Base-by-base conservation (phyloP, 1,284 basidiomycete species). In the Apiotrichum mycotoxinovorans region DNA sequence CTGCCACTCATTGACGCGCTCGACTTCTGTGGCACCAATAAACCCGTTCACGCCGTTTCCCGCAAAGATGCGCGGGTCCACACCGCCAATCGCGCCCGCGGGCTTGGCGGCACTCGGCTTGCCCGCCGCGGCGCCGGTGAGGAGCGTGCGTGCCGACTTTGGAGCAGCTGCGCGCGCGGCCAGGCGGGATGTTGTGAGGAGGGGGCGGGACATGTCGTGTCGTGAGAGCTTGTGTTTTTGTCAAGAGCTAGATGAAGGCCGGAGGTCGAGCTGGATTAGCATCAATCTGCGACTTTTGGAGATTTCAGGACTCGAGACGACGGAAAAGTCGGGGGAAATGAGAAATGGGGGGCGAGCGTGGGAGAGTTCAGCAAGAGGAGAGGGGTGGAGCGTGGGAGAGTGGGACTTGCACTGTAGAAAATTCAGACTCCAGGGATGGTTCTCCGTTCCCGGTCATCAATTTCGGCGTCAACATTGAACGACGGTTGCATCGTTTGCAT, bases 1-100 rank as follows among this genome's bases (percentile, higher is more conserved):
- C 61, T 76, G 72, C 72, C 72, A 77, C 57, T 71, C 69, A 43
- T 66, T 64, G 27, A 76, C 43, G 27, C 65, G 66, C 25, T 65
- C 66, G 33, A 76, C 66, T 45, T 72, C 67, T 48, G 60, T 51
- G 30, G 67, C 63, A 1, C 63, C 63, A 52, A 76, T 53, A 56
- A 76, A 74, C 1, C 63, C 68, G n/a, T 64, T 52, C 11, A 72
- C 44, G 22, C 72, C 72, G 9, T 62, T 40, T 33, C 42, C 42
- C 23, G 42, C 42, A 18, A 75, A 51, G 27, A 75, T 58, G 41
- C 70, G 68, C 11, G 63, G 59, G 61, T 75, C 70, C 49, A 75
- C 64, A n/a, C 61, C 61, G 40, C 61, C 61, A 10, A 55, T 40
- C 15, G 58, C 48, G 51, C 61, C 52, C 20, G n/a, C n/a, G 9